Conservation (phyloP, 768 basidiomycete genomes). For the Gloeopeniophorella convolvens region DNA sequence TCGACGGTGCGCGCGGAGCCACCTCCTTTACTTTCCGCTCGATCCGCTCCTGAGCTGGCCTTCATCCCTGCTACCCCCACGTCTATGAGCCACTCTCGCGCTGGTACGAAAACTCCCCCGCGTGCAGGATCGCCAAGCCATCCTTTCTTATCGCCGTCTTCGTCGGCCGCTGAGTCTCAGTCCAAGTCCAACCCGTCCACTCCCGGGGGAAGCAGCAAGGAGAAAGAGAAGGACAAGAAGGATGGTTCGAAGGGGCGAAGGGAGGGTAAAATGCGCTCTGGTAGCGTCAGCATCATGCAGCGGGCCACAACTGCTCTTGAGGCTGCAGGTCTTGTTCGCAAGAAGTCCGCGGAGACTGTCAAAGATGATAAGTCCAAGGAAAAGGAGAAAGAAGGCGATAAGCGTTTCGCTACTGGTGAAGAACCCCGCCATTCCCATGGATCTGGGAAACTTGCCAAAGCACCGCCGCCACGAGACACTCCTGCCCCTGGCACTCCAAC, state of each 20-base stretch:
- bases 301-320: slow-evolving; percentile 88
- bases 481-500: slow-evolving; percentile 46
- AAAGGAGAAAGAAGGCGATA: slow-evolving; percentile 32
- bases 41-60: slow-evolving; percentile 54
- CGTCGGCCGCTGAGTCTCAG: slow-evolving; percentile 46
- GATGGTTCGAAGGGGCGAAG: slow-evolving; percentile 43
- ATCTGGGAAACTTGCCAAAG: slow-evolving; percentile 62
- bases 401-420: slow-evolving; percentile 40
- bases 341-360: slow-evolving; percentile 74
- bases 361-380: slow-evolving; percentile 51
- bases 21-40: slow-evolving; percentile 28
- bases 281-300: slow-evolving; percentile 95
- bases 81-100: slow-evolving; percentile 30
- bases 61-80: slow-evolving; percentile 79
- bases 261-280: slow-evolving; percentile 61
- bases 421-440: slow-evolving; percentile 65
- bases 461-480: slow-evolving; percentile 51
- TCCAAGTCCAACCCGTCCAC: slow-evolving; percentile 62
- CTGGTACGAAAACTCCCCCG: slow-evolving; percentile 46
- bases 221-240: slow-evolving; percentile 47
- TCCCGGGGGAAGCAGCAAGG: slow-evolving; percentile 55
- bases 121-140: slow-evolving; percentile 32
- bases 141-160: slow-evolving; percentile 46
- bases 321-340: slow-evolving; percentile 76
- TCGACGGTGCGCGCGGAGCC: slow-evolving; percentile 14